Evolutionary conservation across 208 protist genomes (phyloP), one percentile per base, ranked within the genome.

Genomic region (Angomonas deanei): DNA sequence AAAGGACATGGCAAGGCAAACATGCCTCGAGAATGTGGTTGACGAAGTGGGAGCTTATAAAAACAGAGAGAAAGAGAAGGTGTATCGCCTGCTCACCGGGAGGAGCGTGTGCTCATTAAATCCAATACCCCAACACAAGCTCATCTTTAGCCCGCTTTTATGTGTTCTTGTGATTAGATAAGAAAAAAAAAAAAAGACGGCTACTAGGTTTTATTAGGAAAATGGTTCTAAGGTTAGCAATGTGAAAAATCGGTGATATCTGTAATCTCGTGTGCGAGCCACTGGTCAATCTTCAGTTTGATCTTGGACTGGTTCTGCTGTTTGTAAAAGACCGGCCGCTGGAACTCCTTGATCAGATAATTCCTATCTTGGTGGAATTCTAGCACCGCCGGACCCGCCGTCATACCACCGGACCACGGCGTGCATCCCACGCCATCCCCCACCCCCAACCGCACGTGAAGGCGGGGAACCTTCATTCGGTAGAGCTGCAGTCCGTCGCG

Each of bases 361-460:
- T 74, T 80, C 15, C 84, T 72, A 54, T 94, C 88, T 62, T 91
- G 83, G 72, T 86, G 78, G 57, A 91, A 91, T 61, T 94, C 84
- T 54, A 82, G 76, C 27, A 91, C 73, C 1, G 84, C 80, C 13
- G 82, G 64, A 32, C 84, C 65, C 31, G 82, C 85, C 0, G 68
- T 74, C 72, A 90, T 81, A 48, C 76, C 83, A 56, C 85, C 84
- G 27, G 78, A 84, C 85, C 85, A 91, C 68, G 88, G 81, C 38
- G 84, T 91, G 57, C 75, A 86, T 31, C 88, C 84, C 5, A 91
- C 81, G 3, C 80, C 84, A 53, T 88, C 81, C 59, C 82, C 76
- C 28, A 76, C 72, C 27, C 88, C 88, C 15, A 94, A 65, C 27
- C 82, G 84, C 24, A 94, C 72, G 48, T 87, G 70, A 33, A 91